Percentiles rank a stretch among this genome's conserved stretches.
Evolutionary conservation across 148 eudicot genomes (phyloP).

Genomic region (Fagopyrum homotropicum): DNA sequence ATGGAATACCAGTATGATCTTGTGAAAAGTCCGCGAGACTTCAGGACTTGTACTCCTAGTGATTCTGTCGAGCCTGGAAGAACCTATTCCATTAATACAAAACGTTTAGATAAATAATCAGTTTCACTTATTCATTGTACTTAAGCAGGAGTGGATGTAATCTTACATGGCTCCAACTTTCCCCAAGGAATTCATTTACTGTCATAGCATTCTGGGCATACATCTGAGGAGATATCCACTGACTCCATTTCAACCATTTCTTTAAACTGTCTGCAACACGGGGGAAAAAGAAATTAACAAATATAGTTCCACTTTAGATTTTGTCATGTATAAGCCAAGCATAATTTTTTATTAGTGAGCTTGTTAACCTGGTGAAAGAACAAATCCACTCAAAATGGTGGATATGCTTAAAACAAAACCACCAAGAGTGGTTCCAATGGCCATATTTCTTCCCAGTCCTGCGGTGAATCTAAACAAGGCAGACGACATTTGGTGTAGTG

Average conservation of each 20-base stretch:
- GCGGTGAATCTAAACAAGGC: slow-evolving; percentile 22
- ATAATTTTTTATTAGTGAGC: neutral
- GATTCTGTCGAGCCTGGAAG: slow-evolving; percentile 16
- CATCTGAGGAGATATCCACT: slow-evolving; percentile 32
- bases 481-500: slow-evolving; percentile 25
- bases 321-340: neutral
- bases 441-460: slow-evolving; percentile 16
- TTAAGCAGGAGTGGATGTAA: neutral
- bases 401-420: slow-evolving; percentile 15
- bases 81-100: neutral
- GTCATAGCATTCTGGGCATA: slow-evolving; percentile 28
- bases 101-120: neutral
- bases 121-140: neutral
- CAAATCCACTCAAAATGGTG: slow-evolving; percentile 26
- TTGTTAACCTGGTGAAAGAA: slow-evolving; percentile 23
- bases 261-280: slow-evolving; percentile 15
- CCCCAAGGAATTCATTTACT: slow-evolving; percentile 29
- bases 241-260: slow-evolving; percentile 29
- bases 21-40: slow-evolving; percentile 27
- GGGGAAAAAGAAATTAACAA: neutral
- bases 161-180: slow-evolving; percentile 27
- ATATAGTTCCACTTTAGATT: too few species aligned
- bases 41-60: slow-evolving; percentile 23
- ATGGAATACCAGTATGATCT: slow-evolving; percentile 43
- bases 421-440: slow-evolving; percentile 24